Evolutionary conservation across 2,329 filamentous ascomycete genomes (phyloP), one percentile per base, ranked within the genome.

Genomic region (Aspergillus ruber): DNA sequence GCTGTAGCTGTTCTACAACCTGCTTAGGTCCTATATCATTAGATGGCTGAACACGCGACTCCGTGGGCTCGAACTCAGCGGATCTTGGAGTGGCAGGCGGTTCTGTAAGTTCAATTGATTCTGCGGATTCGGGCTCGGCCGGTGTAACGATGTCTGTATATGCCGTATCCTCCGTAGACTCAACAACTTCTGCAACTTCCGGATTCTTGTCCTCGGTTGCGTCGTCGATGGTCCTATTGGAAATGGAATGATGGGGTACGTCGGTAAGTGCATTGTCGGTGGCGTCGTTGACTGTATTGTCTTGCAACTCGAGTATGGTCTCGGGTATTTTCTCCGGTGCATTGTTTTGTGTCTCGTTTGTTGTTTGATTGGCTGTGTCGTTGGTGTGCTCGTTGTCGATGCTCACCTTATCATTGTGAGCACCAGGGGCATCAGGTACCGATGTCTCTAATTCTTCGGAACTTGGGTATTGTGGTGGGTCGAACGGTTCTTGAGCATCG

Each of bases 401-500:
- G 10, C 10, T 39, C 15, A 39, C 36, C 17, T 55, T 48, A 32
- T 20, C 48, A 33, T 38, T 39, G 47, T 53, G 47, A 42, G 35
- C 29, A 8, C 33, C 44, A 36, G 50, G 43, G 29, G 49, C 44
- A 33, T 44, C 32, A 41, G 50, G 44, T 42, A 52, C 50, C 40
- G 49, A 46, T 42, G 45, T 41, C 32, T 46, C 35, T 43, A 23
- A 8, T 43, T 48, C 46, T 33, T 54, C 52, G 42, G 33, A 39
- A 21, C 44, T 50, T 45, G 50, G 38, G 48, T 51, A 45, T 52
- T 51, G 45, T 35, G 48, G 32, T 42, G 42, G 25, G 46, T 54
- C 52, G 15, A 40, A 45, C n/a, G 50, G 53, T n/a, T 47, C 36
- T 42, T 48, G 44, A 32, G 48, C 55, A 52, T 56, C 52, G 33